These are phyloP conservation scores for Aspergillus japonicus DNA, from an alignment of 2,329 filamentous ascomycete species.

Conservation along the genomic window DNA sequence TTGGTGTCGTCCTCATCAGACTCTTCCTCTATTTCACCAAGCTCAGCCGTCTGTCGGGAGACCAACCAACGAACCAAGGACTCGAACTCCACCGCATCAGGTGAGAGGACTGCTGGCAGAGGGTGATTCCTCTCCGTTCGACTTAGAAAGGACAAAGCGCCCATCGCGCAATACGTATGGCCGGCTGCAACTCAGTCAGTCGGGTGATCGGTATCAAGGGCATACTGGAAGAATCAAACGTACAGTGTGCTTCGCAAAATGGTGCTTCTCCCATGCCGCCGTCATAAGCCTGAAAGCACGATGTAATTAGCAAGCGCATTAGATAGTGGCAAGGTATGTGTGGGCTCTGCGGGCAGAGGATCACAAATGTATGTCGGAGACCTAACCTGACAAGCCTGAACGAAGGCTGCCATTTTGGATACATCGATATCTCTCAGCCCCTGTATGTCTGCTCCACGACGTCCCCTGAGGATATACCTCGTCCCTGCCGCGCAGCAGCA, in stretches of 20 bases:
- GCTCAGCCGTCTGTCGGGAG: slow-evolving; percentile 62
- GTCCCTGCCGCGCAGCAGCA: slow-evolving; percentile 82
- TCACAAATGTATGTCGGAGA: neutral
- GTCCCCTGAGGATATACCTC: slow-evolving; percentile 75
- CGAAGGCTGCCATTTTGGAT: slow-evolving; percentile 66
- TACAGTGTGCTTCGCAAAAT: slow-evolving; percentile 80
- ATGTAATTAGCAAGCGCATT: slow-evolving; percentile 17
- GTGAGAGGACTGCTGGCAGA: slow-evolving; percentile 25
- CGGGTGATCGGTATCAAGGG: neutral
- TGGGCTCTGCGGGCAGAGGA: neutral
- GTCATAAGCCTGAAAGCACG: slow-evolving; percentile 65
- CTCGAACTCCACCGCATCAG: slow-evolving; percentile 33
- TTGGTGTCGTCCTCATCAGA: slow-evolving; percentile 44
- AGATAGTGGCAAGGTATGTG: neutral
- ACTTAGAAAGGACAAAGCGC: slow-evolving; percentile 72
- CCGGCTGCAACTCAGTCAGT: slow-evolving; percentile 58
- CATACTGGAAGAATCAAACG: slow-evolving; percentile 19
- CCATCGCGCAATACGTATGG: slow-evolving; percentile 85
- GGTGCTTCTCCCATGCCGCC: slow-evolving; percentile 78
- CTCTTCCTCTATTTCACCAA: slow-evolving; percentile 45
- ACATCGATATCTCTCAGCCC: slow-evolving; percentile 73
- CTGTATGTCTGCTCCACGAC: slow-evolving; percentile 52
- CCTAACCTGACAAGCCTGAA: slow-evolving; percentile 62
- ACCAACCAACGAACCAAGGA: slow-evolving; percentile 57
- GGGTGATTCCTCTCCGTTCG: slow-evolving; percentile 49